Evolutionary conservation across 2,329 filamentous ascomycete genomes (phyloP).

Genomic region (Aspergillus caelatus): DNA sequence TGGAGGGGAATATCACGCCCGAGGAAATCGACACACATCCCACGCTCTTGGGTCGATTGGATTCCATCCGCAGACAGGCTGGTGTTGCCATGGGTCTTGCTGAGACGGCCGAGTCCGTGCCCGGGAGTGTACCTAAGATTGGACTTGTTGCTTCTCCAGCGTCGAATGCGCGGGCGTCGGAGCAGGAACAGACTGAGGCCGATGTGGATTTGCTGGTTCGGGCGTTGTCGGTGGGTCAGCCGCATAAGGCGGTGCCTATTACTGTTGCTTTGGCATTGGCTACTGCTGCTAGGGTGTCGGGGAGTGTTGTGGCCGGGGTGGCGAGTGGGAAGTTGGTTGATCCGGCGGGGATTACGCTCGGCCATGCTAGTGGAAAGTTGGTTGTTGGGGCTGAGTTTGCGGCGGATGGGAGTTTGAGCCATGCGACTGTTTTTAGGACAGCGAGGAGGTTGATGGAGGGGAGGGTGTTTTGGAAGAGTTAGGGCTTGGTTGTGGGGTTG

Average conservation of each 20-base stretch:
- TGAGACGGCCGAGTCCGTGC: constrained; percentile 45
- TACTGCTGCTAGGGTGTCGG: constrained; percentile 50
- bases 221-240: constrained; percentile 59
- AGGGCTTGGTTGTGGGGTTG: neutral
- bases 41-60: constrained; percentile 50
- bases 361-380: constrained; percentile 52
- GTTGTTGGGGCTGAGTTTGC: constrained; percentile 47
- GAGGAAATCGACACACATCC: constrained; percentile 54
- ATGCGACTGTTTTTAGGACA: constrained; percentile 52
- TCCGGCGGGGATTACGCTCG: constrained; percentile 42
- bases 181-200: constrained; percentile 13
- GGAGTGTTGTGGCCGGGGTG: constrained; percentile 42
- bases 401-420: constrained; percentile 34
- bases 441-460: constrained; percentile 54
- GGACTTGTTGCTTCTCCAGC: constrained; percentile 52
- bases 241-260: constrained; percentile 60
- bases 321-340: constrained; percentile 28
- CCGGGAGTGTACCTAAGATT: constrained; percentile 65
- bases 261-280: constrained; percentile 57
- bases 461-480: constrained; percentile 43
- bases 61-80: constrained; percentile 60
- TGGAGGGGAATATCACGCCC: constrained; percentile 50
- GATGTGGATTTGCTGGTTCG: constrained; percentile 46
- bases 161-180: constrained; percentile 8
- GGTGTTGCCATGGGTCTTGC: constrained; percentile 65